phyloP scores from a whole-genome alignment of 495 filamentous ascomycete species.

The Podospora pseudoanserina region DNA sequence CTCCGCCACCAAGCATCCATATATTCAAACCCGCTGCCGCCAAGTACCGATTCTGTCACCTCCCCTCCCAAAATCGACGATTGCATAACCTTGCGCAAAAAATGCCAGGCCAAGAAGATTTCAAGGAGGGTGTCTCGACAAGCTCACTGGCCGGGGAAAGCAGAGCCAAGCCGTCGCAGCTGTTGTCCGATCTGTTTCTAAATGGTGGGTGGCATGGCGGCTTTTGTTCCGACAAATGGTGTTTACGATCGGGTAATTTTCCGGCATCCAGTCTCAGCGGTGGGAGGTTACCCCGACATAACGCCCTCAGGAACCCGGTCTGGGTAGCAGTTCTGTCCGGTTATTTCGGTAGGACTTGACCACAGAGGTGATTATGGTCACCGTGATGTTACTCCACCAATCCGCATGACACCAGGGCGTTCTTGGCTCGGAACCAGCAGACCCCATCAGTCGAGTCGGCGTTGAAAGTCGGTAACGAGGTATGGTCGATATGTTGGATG shows the following conservation, averaged over 20 bases:
- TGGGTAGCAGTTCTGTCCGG: conserved; percentile 10
- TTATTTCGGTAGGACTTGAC: conserved; percentile 8
- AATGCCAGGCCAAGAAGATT: background rate
- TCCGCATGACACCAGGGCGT: background rate
- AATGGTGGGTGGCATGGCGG: background rate
- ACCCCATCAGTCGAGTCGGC: background rate
- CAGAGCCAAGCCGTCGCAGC: conserved; percentile 17
- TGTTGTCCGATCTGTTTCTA: background rate
- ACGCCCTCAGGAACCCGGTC: background rate
- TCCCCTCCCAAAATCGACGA: conserved; percentile 10
- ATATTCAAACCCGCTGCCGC: background rate
- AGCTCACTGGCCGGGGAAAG: conserved; percentile 21
- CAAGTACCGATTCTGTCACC: conserved; percentile 18
- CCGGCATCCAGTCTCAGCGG: conserved; percentile 17
- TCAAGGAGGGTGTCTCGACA: conserved; percentile 10
- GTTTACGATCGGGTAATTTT: conserved; percentile 23
- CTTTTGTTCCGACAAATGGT: conserved; percentile 16
- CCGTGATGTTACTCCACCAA: conserved; percentile 14
- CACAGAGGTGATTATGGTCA: background rate
- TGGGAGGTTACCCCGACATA: background rate
- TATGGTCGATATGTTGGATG: background rate
- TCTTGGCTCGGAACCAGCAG: conserved; percentile 6
- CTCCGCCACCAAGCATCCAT: conserved; percentile 13
- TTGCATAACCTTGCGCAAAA: conserved; percentile 11
- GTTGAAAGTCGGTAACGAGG: background rate